Evolutionary conservation across 2,329 filamentous ascomycete species (phyloP).

Genomic region (Clonostachys solani): DNA sequence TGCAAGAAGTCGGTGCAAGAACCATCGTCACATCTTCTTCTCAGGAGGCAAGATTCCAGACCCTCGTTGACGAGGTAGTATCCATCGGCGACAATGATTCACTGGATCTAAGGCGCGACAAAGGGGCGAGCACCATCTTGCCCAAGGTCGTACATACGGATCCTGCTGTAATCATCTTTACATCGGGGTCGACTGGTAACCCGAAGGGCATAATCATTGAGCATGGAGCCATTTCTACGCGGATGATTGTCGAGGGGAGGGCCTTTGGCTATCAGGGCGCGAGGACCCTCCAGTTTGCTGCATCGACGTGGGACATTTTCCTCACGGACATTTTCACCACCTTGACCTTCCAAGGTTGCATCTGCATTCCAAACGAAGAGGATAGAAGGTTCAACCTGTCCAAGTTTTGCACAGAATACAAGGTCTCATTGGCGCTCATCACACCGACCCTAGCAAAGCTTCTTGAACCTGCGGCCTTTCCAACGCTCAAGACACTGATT

Average conservation of each 20-base stretch:
- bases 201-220: slow-evolving; percentile 28
- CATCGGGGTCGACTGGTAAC: slow-evolving; percentile 44
- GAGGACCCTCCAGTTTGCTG: slow-evolving; percentile 1
- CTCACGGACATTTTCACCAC: slow-evolving; percentile 51
- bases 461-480: neutral
- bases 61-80: neutral
- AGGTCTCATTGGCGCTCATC: neutral
- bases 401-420: neutral
- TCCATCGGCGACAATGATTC: neutral
- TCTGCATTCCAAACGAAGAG: slow-evolving; percentile 51
- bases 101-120: neutral
- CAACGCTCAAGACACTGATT: neutral
- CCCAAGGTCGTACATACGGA: neutral
- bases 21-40: slow-evolving; percentile 2
- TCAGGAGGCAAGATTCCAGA: slow-evolving; percentile 11
- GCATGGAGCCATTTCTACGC: neutral
- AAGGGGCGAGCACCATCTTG: neutral
- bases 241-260: slow-evolving; percentile 5
- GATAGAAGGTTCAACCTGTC: slow-evolving; percentile 21
- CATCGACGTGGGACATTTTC: slow-evolving; percentile 49
- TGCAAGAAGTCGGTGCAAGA: slow-evolving; percentile 4
- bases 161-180: slow-evolving; percentile 37
- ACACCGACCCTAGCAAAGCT: neutral
- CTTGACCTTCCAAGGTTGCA: slow-evolving; percentile 39
- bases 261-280: slow-evolving; percentile 36